Evolutionary conservation across 139 green algal genomes (phyloP), one percentile per base, ranked within the genome.

Genomic region (Haematococcus sp.): DNA sequence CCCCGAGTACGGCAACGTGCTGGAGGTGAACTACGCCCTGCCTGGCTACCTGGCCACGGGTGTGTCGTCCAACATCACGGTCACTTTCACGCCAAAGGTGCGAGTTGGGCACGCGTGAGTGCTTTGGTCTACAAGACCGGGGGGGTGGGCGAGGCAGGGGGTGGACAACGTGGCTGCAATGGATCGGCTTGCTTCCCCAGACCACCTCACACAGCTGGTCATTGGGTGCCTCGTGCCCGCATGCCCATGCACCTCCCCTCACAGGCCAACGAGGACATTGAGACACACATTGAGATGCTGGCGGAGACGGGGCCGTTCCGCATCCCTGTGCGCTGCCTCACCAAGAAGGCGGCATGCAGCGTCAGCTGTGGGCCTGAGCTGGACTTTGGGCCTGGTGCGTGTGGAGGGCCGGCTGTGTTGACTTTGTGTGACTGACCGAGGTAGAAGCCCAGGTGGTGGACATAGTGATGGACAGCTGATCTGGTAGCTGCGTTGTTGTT

Each of bases 1-100:
- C 13, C 61, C 73, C 25, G 80, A 86, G 71, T 66, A 82, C 44
- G 71, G 70, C 25, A 77, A 84, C 55, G 77, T 84, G 25, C 54
- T 91, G 9, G 79, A 87, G 34, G 74, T 87, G 13, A 68, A 70
- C 28, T 86, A 89, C 81, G 76, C 81, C 19, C 80, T 84, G 23
- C 85, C 88, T 32, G 88, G 88, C 54, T 81, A 84, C 58, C 28
- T 91, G 34, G 84, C 83, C 1, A 81, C 88, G 5, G 88, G 88
- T 20, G 77, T 88, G n/a, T 77, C 66, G 0, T 80, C 74, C 32
- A 70, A 84, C 25, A 51, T 93, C 49, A 71, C 32, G 2, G 32
- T 92, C 49, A 83, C 68, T 2, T 91, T 92, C 76, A 87, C 79
- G 5, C 85, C 88, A 27, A 89, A 88, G 81, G 77, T 81, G 40